Conservation (phyloP, 1,284 basidiomycete species). For the Vanrija pseudolonga region DNA sequence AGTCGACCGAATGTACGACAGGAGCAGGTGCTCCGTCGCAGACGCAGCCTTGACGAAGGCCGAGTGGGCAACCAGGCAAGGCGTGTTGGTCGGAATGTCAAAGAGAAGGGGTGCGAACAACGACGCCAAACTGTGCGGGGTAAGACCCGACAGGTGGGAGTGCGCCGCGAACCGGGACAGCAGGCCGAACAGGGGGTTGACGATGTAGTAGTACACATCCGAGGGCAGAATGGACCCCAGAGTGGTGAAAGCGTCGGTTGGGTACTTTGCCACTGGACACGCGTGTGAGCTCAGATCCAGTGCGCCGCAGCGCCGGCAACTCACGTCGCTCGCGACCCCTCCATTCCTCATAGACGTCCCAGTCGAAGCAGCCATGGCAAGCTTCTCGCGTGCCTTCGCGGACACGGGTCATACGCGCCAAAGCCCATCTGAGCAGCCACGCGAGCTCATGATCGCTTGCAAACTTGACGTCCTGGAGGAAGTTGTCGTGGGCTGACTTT, state of each 20-base stretch:
- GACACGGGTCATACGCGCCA: slow-evolving; percentile 66
- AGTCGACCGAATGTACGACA: slow-evolving; percentile 77
- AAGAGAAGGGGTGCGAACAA: slow-evolving; percentile 84
- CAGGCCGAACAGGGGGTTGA: slow-evolving; percentile 67
- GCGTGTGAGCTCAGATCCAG: slow-evolving; percentile 1
- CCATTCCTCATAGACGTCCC: slow-evolving; percentile 74
- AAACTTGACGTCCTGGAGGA: slow-evolving; percentile 73
- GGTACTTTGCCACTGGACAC: slow-evolving; percentile 64
- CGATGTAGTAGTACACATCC: slow-evolving; percentile 57
- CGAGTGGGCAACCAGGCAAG: slow-evolving; percentile 72
- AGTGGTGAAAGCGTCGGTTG: slow-evolving; percentile 63
- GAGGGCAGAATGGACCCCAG: slow-evolving; percentile 52
- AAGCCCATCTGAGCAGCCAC: slow-evolving; percentile 79
- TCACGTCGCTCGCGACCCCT: slow-evolving; percentile 70
- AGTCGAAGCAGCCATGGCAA: slow-evolving; percentile 66
- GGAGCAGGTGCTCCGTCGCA: slow-evolving; percentile 81
- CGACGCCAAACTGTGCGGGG: slow-evolving; percentile 75
- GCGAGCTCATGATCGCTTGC: slow-evolving; percentile 79
- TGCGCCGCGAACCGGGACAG: slow-evolving; percentile 75
- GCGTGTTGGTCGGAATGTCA: slow-evolving; percentile 52
- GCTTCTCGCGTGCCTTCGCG: slow-evolving; percentile 53
- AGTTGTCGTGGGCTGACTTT: slow-evolving; percentile 45
- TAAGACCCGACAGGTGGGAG: slow-evolving; percentile 72
- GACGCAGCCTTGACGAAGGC: slow-evolving; percentile 74
- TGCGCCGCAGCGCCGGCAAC: slow-evolving; percentile 26